Evolutionary conservation across 2,329 filamentous ascomycete genomes (phyloP).

Genomic region (Aureobasidium sp.): DNA sequence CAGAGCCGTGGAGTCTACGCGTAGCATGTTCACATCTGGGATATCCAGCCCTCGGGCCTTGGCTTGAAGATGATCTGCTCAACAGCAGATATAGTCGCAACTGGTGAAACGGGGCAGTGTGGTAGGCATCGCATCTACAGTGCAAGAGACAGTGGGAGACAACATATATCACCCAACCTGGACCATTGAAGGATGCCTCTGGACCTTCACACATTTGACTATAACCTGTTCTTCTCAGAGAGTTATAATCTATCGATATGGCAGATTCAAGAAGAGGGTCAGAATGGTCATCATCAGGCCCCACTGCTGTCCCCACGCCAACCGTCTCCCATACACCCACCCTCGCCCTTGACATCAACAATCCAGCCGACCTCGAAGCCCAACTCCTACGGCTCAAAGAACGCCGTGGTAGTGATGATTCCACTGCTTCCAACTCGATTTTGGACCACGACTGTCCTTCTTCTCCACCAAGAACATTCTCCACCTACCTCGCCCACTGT

Average conservation of each 20-base stretch:
- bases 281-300: background rate
- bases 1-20: background rate
- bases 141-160: too few species aligned
- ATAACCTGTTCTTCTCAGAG: too few species aligned
- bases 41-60: background rate
- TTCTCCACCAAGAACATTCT: background rate
- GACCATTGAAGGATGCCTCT: too few species aligned
- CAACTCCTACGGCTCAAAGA: background rate
- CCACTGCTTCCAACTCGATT: background rate
- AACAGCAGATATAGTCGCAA: background rate
- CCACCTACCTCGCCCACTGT: constrained; percentile 19
- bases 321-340: background rate
- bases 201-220: too few species aligned
- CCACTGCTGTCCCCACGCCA: background rate
- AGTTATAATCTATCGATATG: background rate
- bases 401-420: background rate
- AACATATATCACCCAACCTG: too few species aligned
- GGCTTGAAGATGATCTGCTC: background rate
- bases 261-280: background rate
- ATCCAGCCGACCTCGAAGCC: constrained; percentile 1
- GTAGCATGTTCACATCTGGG: too few species aligned
- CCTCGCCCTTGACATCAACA: background rate
- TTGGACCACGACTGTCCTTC: background rate
- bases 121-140: background rate
- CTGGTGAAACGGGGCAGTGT: background rate